Evolutionary conservation across 306 rosid species (phyloP).

Genomic region (Cicer pinnatifidum): DNA sequence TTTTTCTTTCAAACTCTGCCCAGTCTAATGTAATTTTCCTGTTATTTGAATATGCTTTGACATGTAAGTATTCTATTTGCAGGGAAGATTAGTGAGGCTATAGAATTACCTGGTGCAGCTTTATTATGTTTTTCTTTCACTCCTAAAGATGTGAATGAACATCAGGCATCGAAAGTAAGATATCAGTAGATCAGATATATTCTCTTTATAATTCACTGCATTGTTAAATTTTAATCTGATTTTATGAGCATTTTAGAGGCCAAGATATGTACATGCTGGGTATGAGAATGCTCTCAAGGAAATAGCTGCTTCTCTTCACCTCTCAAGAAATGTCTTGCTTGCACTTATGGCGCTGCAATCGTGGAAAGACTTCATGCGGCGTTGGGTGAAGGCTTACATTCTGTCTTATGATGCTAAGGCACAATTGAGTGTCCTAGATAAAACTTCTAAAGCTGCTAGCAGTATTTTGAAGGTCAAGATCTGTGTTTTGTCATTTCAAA

Average conservation of each 20-base stretch:
- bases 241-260: constrained; percentile 54
- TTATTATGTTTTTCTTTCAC: constrained; percentile 71
- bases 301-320: constrained; percentile 82
- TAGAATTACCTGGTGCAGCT: constrained; percentile 87
- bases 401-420: constrained; percentile 59
- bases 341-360: constrained; percentile 86
- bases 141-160: constrained; percentile 66
- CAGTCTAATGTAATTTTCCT: constrained; percentile 36
- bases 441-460: constrained; percentile 74
- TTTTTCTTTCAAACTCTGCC: constrained; percentile 8
- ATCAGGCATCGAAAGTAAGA: constrained; percentile 63
- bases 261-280: constrained; percentile 64
- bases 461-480: constrained; percentile 75
- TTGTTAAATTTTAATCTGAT: constrained; percentile 44
- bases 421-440: constrained; percentile 59
- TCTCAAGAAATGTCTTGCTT: constrained; percentile 79
- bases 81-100: constrained; percentile 66
- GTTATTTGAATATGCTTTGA: constrained; percentile 41
- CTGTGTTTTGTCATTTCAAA: constrained; percentile 38
- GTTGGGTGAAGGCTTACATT: constrained; percentile 80
- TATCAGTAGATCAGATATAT: constrained; percentile 29
- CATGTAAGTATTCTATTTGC: constrained; percentile 43
- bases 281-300: constrained; percentile 75
- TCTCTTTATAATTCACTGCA: constrained; percentile 38
- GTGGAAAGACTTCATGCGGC: constrained; percentile 81